Evolutionary conservation across 2,329 filamentous ascomycete genomes (phyloP), one percentile per base, ranked within the genome.

Genomic region (Beauveria pseudobassiana): DNA sequence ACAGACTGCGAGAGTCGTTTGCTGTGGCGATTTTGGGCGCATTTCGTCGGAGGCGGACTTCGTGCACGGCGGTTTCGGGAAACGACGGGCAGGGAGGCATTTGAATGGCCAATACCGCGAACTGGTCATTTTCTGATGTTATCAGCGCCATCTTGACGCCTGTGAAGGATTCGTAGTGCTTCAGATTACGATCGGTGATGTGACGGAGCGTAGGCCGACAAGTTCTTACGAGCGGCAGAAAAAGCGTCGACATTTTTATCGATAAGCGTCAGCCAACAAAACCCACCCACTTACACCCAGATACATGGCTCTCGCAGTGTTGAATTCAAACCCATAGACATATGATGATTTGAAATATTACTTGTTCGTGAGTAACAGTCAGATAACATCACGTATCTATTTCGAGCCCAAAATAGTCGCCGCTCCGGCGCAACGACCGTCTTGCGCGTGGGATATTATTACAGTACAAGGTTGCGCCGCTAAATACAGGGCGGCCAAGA

Each of bases 21-120:
- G 83, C 80, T 8, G 88, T 89, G 16, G 90, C 86, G 46, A 90
- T 82, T 75, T 89, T 91, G 64, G 93, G 92, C 51, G 87, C 82
- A 75, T 98, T 93, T 61, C 86, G 86, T 66, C 91, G 90, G 61
- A 98, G 77, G 77, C 96, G 96, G 69, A 98, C 79, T 75, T 93
- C 91, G 77, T 98, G 95, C 55, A 84, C 85, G 62, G 86, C 82
- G 49, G 82, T 74, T 48, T 80, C 75, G 26, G 86, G 82, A 63
- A 82, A 89, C 1, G 88, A 84, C 1, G 86, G 76, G n/a, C 82
- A 74, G 18, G 84, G 71, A 5, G 87, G 85, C 53, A 93, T 81
- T 18, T 81, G 80, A 20, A 96, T 76, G 0, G 89, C 85, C 1
- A 96, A 82, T 61, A 89, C 77, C 16, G 81, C 80, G 70, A 92